A percentile compares a stretch with the other conserved stretches of the same genome.
Conservation (phyloP, 2,329 filamentous ascomycete genomes). For the Hypoxylon sp. region DNA sequence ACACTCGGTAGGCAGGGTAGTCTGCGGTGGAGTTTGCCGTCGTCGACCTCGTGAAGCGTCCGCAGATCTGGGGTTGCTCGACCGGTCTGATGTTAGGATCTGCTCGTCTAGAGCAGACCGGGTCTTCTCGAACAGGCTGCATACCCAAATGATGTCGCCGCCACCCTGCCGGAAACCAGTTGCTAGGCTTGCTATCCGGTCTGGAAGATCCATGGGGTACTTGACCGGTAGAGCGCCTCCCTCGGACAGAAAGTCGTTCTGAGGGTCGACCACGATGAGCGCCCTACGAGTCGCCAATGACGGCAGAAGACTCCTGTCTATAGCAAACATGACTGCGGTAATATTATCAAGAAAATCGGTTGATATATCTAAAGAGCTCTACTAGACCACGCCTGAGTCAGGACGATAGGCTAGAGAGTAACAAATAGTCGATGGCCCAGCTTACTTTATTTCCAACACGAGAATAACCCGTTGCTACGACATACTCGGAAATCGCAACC, state of each 20-base stretch:
- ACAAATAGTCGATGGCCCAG: constrained; percentile 10
- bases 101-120: constrained; percentile 69
- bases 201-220: constrained; percentile 75
- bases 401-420: constrained; percentile 5
- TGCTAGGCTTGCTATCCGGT: constrained; percentile 76
- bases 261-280: constrained; percentile 86
- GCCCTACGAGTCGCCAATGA: constrained; percentile 74
- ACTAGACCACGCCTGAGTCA: constrained; percentile 26
- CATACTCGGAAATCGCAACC: constrained; percentile 34
- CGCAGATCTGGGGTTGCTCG: constrained; percentile 30
- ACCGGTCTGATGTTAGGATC: constrained; percentile 61
- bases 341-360: constrained; percentile 24
- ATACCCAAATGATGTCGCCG: constrained; percentile 85
- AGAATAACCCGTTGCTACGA: constrained; percentile 30
- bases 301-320: constrained; percentile 70
- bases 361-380: constrained; percentile 23
- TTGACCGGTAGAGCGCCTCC: constrained; percentile 77
- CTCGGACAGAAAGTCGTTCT: constrained; percentile 86
- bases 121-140: constrained; percentile 78
- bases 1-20: constrained; percentile 39
- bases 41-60: constrained; percentile 46
- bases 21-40: constrained; percentile 50
- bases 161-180: constrained; percentile 80
- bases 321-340: constrained; percentile 65
- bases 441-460: constrained; percentile 30